These are phyloP conservation scores for Melianthus villosus DNA, from an alignment of 441 rosid species.

Conservation along the genomic window DNA sequence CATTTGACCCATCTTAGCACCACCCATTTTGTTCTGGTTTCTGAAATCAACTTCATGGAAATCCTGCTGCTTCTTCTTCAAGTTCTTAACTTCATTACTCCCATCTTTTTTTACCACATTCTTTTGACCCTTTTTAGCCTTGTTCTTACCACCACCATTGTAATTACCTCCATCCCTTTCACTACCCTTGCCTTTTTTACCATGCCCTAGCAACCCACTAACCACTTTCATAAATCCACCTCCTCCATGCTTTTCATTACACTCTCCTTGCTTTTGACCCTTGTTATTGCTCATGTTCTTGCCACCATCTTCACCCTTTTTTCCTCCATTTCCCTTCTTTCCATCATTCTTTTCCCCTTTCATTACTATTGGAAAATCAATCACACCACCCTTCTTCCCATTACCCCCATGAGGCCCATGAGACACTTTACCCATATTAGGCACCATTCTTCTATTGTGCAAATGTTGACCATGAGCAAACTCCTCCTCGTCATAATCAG, in stretches of 20 bases:
- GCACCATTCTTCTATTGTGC: conserved; percentile 30
- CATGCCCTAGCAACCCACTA: neutral
- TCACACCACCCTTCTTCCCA: conserved; percentile 23
- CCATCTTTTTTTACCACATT: conserved; percentile 27
- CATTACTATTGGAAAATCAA: conserved; percentile 23
- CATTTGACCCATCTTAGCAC: neutral
- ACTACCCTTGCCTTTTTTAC: conserved; percentile 12
- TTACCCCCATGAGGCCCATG: conserved; percentile 16
- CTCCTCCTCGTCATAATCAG: conserved; percentile 25
- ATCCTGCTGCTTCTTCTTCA: too few relatives aligned
- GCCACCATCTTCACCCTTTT: conserved; percentile 35
- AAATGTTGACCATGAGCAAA: conserved; percentile 23
- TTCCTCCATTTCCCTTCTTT: conserved; percentile 22
- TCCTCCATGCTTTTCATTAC: neutral
- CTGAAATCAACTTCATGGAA: too few relatives aligned
- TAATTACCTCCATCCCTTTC: conserved; percentile 29
- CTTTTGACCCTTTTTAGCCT: conserved; percentile 17
- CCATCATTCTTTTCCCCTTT: conserved; percentile 31
- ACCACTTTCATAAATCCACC: neutral
- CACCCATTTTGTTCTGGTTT: neutral
- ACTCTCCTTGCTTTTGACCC: conserved; percentile 22
- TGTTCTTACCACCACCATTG: conserved; percentile 26
- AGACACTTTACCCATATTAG: conserved; percentile 19
- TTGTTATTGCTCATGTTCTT: conserved; percentile 30
- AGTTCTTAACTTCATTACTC: too few relatives aligned